Base-by-base conservation (phyloP, 768 basidiomycete species). In the Leccinum uliginosum region DNA sequence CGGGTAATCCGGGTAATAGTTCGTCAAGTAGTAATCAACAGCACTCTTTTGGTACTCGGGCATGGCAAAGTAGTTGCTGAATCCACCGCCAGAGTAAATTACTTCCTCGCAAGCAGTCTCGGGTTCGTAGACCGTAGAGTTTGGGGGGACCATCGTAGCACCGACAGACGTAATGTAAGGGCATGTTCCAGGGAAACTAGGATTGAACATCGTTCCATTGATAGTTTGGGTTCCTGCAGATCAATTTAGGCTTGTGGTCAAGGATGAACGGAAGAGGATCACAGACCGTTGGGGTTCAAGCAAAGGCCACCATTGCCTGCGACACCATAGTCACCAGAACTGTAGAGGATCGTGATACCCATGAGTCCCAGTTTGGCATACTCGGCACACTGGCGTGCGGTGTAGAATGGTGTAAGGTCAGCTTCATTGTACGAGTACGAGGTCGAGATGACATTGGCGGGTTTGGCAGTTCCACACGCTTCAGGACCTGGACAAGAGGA, bases 131-230 rank as follows among this genome's bases (percentile, higher is more conserved):
- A 70, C 70, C 8, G 68, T 71, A 2, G 64, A 52, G 34, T 68
- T 68, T 4, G 73, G 68, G 21, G 74, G 73, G 21, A 80, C 63
- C 65, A 76, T 76, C 3, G 81, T 81, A 8, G 77, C 81, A 24
- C 81, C 79, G 14, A 81, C 70, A 3, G 75, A 68, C 4, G 80
- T 80, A 29, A 81, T 65, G 54, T 69, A 80, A 21, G 79, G 75
- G 52, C 80, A 80, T 3, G 71, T 70, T n/a, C 61, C 71, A 1
- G 79, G 79, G 72, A 79, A 80, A 19, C 47, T 59, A 0, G 77
- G 78, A 59, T 72, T 78, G 65, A 80, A 80, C 35, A 62, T 61
- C 4, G 48, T 68, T 24, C 72, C 73, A 26, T 47, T 44, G 3
- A 35, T 6, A 9, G 63, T 53, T 34, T 70, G 67, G 6, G 55